Evolutionary conservation across 768 basidiomycete genomes (phyloP).

Genomic region (Lepiota venenata): DNA sequence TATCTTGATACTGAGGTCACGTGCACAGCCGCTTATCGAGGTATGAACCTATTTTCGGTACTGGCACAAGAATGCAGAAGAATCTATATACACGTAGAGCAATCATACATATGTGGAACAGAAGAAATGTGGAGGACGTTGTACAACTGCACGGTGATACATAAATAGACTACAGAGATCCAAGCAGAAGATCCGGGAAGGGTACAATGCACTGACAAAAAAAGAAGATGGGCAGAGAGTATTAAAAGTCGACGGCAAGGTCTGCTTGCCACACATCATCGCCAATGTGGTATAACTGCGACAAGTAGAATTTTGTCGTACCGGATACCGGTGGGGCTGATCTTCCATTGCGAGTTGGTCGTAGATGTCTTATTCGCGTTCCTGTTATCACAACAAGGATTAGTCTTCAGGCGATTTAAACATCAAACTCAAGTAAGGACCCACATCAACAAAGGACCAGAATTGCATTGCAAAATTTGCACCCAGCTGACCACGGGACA

Average conservation of each 20-base stretch:
- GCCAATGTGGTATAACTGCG: slow-evolving; percentile 10
- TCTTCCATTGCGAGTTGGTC: slow-evolving; percentile 6
- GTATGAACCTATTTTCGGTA: too few species aligned
- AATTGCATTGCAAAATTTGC: slow-evolving; percentile 27
- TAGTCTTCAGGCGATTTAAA: too few species aligned
- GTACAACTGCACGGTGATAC: not conserved
- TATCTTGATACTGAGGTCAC: too few species aligned
- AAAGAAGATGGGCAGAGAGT: not conserved
- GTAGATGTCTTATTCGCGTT: slow-evolving; percentile 13
- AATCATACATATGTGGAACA: not conserved
- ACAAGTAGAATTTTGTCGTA: slow-evolving; percentile 14
- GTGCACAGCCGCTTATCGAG: too few species aligned
- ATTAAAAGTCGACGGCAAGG: slow-evolving; percentile 13
- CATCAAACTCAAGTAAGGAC: not conserved
- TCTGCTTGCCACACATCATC: slow-evolving; percentile 16
- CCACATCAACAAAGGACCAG: slow-evolving; percentile 12
- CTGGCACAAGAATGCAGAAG: too few species aligned
- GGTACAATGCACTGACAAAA: not conserved
- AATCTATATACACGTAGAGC: not conserved
- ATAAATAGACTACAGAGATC: not conserved
- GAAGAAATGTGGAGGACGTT: not conserved
- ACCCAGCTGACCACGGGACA: slow-evolving; percentile 43
- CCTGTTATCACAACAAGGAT: not conserved
- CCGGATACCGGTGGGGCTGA: slow-evolving; percentile 6
- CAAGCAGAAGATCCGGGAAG: not conserved